Percentiles rank a stretch among this genome's conserved stretches.
Conservation (phyloP, 768 basidiomycete species). For the Lanmaoa rubissima region DNA sequence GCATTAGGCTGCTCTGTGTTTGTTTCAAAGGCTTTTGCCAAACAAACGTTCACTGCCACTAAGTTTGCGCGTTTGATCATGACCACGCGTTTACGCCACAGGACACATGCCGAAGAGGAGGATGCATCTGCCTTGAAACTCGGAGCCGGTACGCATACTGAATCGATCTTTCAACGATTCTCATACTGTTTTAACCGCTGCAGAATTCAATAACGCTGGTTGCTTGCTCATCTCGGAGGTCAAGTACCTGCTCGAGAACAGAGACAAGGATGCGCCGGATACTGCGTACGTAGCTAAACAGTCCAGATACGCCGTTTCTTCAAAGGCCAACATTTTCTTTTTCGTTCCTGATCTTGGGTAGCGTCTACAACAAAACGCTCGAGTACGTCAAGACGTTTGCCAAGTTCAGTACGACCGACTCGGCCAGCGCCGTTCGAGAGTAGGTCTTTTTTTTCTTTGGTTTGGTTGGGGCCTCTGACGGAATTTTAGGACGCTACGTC, state of each 20-base stretch:
- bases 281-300: conserved; percentile 56
- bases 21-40: conserved; percentile 34
- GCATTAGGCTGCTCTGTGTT: conserved; percentile 1
- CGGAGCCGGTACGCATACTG: conserved; percentile 52
- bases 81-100: conserved; percentile 60
- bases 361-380: conserved; percentile 90
- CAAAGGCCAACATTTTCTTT: background rate
- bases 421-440: conserved; percentile 85
- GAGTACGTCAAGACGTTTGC: conserved; percentile 92
- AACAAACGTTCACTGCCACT: conserved; percentile 46
- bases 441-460: conserved; percentile 35
- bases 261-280: conserved; percentile 85
- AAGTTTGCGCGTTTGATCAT: conserved; percentile 42
- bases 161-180: background rate
- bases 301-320: background rate
- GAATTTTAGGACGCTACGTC: conserved; percentile 60
- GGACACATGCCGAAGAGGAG: conserved; percentile 71
- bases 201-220: conserved; percentile 91
- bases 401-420: conserved; percentile 84
- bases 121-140: conserved; percentile 84
- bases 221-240: conserved; percentile 91
- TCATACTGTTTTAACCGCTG: background rate
- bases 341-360: conserved; percentile 26
- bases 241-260: conserved; percentile 83
- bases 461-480: background rate